Evolutionary conservation across 2,329 filamentous ascomycete species (phyloP), one percentile per base, ranked within the genome.

Genomic region (Ustilaginoidea virens): DNA sequence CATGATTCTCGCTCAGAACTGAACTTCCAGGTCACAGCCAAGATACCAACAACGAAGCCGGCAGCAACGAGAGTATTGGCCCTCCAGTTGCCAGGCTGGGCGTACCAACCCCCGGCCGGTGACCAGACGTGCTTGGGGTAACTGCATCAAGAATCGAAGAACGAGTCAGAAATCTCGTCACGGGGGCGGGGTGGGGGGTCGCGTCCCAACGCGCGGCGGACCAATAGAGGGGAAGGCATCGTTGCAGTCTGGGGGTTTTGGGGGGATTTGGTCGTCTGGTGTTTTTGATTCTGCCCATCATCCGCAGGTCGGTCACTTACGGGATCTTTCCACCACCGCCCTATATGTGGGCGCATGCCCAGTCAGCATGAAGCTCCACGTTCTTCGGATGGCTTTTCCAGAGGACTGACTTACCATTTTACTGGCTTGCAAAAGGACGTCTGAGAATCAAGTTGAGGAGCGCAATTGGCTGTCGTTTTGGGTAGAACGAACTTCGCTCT

Each of bases 61-160:
- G 70, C 69, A 50, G 85, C 74, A 41, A 90, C 64, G 31, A 77
- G 66, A 5, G 90, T 98, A 65, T 98, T 98, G 47, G 63, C 61
- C 55, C 80, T 90, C 90, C 90, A 98, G 68, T 98, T 98, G 42
- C 70, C 66, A 30, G 90, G 90, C 55, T 92, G 87, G 31, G 78
- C 63, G 60, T 98, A 98, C 90, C 90, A 98, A 59, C 90, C 90
- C 69, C 90, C 90, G 40, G 87, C 68, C 37, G 90, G 90, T 49
- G 90, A 96, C 90, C 90, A 98, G 69, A 98, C 83, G 68, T 98
- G 87, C 69, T 93, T 94, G 56, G 85, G 86, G 61, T 93, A 93
- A 51, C 83, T 92, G 46, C 26, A 23, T 19, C 12, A n/a, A n/a
- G 22, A n/a, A 10, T 17, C 27, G 12, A n/a, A 13, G 15, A 13